A percentile compares a stretch with the other conserved stretches of the same genome.
Evolutionary conservation across 108 stramenopile species (phyloP).

Genomic region (Conticribra guillardii): DNA sequence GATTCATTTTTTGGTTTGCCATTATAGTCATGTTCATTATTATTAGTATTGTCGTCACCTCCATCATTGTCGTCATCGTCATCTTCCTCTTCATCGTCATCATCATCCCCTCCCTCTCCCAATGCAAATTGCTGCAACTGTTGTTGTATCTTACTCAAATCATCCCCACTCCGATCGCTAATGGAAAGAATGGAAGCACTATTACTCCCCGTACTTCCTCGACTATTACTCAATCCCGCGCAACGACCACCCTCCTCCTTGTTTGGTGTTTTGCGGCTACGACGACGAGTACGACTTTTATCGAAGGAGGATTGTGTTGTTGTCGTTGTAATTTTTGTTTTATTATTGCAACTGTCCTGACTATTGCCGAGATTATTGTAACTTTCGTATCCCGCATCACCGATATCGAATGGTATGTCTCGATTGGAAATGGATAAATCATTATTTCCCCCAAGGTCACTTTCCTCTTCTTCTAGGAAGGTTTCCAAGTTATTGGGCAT

Average conservation of each 20-base stretch:
- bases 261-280: too few species aligned
- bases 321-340: neutral
- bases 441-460: neutral
- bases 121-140: neutral
- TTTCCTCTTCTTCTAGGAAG: neutral
- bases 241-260: too few species aligned
- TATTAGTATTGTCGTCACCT: too few species aligned
- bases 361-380: too few species aligned
- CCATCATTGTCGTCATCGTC: too few species aligned
- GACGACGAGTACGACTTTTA: too few species aligned
- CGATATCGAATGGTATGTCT: too few species aligned
- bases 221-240: too few species aligned
- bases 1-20: too few species aligned
- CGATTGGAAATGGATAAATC: too few species aligned
- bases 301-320: neutral
- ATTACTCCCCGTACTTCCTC: neutral
- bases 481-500: neutral
- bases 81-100: neutral
- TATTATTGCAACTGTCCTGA: neutral
- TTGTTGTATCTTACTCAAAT: neutral
- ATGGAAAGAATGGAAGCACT: neutral
- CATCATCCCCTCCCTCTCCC: neutral
- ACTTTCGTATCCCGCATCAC: too few species aligned
- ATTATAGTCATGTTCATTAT: too few species aligned
- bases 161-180: neutral